These are phyloP conservation scores for Neurospora sublineolata DNA, from an alignment of 495 filamentous ascomycete species.

Conservation along the genomic window DNA sequence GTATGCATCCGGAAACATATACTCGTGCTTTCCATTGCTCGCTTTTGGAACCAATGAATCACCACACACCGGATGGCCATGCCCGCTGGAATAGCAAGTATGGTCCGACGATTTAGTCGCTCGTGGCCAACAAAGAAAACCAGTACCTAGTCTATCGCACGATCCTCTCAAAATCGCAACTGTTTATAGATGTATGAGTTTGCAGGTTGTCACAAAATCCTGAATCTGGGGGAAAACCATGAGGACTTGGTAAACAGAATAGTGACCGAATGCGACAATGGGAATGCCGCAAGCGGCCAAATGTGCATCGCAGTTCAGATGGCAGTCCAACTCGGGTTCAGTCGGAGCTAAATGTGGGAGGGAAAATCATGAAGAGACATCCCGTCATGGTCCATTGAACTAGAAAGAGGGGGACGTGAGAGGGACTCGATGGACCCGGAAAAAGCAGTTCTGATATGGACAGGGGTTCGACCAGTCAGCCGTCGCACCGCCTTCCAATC, in stretches of 20 bases:
- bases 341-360: background rate
- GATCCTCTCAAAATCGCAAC: background rate
- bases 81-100: background rate
- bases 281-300: background rate
- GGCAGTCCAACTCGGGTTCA: background rate
- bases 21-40: background rate
- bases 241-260: background rate
- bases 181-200: background rate
- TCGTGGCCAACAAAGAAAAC: background rate
- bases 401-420: background rate
- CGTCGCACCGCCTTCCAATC: conserved; percentile 15
- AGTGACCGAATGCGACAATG: background rate
- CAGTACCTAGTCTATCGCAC: background rate
- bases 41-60: background rate
- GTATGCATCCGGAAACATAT: background rate
- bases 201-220: background rate
- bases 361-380: background rate
- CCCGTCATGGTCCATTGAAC: background rate
- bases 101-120: background rate
- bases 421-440: background rate
- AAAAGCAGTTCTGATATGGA: conserved; percentile 15
- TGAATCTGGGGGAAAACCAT: background rate
- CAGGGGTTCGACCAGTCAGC: conserved; percentile 1
- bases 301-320: background rate
- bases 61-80: background rate